Percentiles rank a stretch among this genome's conserved stretches.
These are phyloP conservation scores for Mycena vitilis DNA, from an alignment of 768 basidiomycete genomes.

Conservation along the genomic window DNA sequence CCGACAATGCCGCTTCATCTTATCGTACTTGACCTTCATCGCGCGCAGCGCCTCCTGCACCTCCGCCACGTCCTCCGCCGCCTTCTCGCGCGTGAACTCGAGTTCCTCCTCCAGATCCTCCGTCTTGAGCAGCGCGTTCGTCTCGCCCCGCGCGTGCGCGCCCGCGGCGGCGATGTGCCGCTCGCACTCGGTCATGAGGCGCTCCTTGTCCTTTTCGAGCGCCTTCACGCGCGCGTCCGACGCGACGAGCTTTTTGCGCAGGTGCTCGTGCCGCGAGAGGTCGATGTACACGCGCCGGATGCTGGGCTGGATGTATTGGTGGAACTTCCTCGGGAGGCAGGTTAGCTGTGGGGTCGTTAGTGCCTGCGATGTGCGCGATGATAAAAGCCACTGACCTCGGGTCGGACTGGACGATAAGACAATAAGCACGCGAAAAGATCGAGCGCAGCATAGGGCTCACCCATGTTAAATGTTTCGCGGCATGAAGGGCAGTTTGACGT, in stretches of 20 bases:
- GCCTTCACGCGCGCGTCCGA: slow-evolving; percentile 53
- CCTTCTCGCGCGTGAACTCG: neutral
- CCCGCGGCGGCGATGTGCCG: slow-evolving; percentile 48
- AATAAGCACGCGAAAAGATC: slow-evolving; percentile 3
- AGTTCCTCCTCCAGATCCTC: slow-evolving; percentile 16
- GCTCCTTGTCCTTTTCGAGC: slow-evolving; percentile 55
- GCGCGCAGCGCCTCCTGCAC: slow-evolving; percentile 36
- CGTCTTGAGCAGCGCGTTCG: slow-evolving; percentile 35
- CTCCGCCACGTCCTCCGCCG: slow-evolving; percentile 30
- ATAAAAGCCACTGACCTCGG: slow-evolving; percentile 39
- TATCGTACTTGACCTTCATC: slow-evolving; percentile 37
- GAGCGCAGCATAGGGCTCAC: slow-evolving; percentile 45
- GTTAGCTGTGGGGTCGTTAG: slow-evolving; percentile 46
- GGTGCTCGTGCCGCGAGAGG: slow-evolving; percentile 36
- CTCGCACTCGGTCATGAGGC: slow-evolving; percentile 58
- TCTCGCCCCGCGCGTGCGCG: slow-evolving; percentile 47
- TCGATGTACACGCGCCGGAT: slow-evolving; percentile 66
- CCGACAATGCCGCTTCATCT: slow-evolving; percentile 37
- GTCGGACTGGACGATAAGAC: slow-evolving; percentile 37
- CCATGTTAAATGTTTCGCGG: slow-evolving; percentile 63
- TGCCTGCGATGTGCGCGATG: neutral
- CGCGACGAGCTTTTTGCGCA: slow-evolving; percentile 48
- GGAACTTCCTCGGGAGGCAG: slow-evolving; percentile 62
- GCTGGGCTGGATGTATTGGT: slow-evolving; percentile 56
- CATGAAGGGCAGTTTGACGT: slow-evolving; percentile 70